Percentiles rank a stretch among this genome's conserved stretches.
phyloP scores from a whole-genome alignment of 176 grass and related monocot genomes.

The Oryza officinalis region DNA sequence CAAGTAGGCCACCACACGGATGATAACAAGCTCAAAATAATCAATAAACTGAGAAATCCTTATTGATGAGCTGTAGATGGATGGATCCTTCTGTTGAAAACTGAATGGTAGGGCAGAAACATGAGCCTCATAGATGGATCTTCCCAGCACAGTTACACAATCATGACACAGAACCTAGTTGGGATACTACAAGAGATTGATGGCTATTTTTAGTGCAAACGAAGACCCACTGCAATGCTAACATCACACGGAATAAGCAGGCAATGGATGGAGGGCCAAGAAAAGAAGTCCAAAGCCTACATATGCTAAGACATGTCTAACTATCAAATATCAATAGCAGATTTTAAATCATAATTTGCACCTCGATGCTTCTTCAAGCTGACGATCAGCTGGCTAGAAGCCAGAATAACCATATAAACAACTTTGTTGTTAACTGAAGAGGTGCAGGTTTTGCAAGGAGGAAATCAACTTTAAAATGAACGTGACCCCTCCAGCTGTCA shows the following conservation, averaged over 20 bases:
- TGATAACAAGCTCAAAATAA: not conserved
- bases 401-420: not conserved
- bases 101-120: not conserved
- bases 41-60: not conserved
- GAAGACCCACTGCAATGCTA: not conserved
- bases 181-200: not conserved
- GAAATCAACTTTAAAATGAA: slow-evolving; percentile 24
- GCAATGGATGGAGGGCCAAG: not conserved
- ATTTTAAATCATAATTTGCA: slow-evolving; percentile 33
- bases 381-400: not conserved
- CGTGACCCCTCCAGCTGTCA: not conserved
- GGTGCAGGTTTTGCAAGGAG: not conserved
- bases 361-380: slow-evolving; percentile 29
- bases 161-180: not conserved
- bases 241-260: not conserved
- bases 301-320: not conserved
- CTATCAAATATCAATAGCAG: slow-evolving; percentile 18
- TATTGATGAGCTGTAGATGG: not conserved
- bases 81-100: not conserved
- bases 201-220: not conserved
- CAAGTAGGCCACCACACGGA: not conserved
- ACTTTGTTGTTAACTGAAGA: not conserved
- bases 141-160: not conserved
- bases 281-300: not conserved
- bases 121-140: not conserved